These are phyloP conservation scores for Xylaria sp. DNA, from an alignment of 2,329 filamentous ascomycete genomes.

Conservation along the genomic window DNA sequence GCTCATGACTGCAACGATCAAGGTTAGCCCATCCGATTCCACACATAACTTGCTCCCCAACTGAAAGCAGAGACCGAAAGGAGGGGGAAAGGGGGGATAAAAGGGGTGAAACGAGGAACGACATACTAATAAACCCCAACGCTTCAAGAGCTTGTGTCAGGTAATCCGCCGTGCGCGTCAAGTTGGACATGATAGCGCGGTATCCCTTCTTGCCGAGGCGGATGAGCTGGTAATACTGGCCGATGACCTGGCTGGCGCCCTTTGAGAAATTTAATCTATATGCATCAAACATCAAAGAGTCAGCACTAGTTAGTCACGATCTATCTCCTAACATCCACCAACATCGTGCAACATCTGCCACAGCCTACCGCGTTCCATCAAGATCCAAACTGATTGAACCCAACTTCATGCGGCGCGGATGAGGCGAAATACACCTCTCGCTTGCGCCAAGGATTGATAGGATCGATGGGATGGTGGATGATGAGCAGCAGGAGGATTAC, in stretches of 20 bases:
- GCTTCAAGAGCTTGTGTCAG: constrained; percentile 74
- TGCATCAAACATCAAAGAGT: neutral
- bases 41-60: neutral
- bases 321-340: no score
- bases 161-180: constrained; percentile 89
- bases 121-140: constrained; percentile 72
- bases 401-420: no score
- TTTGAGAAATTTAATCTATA: constrained; percentile 86
- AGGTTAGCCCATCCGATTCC: neutral
- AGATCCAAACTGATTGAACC: neutral
- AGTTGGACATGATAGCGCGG: constrained; percentile 90
- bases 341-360: no score
- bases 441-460: no score
- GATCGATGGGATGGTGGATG: no score
- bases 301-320: no score
- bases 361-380: no score
- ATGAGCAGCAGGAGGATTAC: neutral
- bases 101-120: neutral
- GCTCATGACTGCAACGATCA: constrained; percentile 68
- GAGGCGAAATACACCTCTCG: no score
- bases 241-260: constrained; percentile 91
- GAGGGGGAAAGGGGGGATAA: neutral
- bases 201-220: constrained; percentile 93
- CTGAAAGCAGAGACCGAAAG: neutral
- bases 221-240: constrained; percentile 97